Base-by-base conservation (phyloP, 2,329 filamentous ascomycete genomes). In the Pseudogymnoascus sp. region DNA sequence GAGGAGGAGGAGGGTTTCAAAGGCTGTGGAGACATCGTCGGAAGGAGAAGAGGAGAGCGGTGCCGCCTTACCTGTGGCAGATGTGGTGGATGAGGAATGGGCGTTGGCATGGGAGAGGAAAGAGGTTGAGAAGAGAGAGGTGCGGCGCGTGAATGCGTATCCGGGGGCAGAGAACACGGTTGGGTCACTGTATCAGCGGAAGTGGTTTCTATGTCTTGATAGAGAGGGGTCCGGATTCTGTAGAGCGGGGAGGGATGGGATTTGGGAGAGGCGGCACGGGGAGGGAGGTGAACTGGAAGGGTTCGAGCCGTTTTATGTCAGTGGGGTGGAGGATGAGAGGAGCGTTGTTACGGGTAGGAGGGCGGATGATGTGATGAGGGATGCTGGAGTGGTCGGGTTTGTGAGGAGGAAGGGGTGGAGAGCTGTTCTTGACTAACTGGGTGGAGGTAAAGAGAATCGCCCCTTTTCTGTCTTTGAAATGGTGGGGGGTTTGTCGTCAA, bases 131-230 rank as follows among this genome's bases (percentile, higher is more conserved):
- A 79, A 84, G 63, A 77, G 81, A 39, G 72, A 80, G 29, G 80
- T 87, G 24, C 80, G 83, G 6, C 70, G 70, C 1, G 83, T 79
- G 5, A 90, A 90, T 66, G 84, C 86, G 4, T 90, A 90, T 67
- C 74, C 81, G 0, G 86, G 87, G 4, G 84, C 87, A 0, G 76
- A 68, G 1, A 90, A 90, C 67, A 81, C 78, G 2, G 85, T 90
- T 40, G 83, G 81, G 5, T 88, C 85, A 37, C 75, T 89, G 3
- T 81, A 89, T 66, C 86, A 89, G 70, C 79, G 86, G 4, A 77
- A 78, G 41, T 90, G 86, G 87, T 88, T 83, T 63, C 67, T 89
- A 15, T 81, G 81, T 9, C 74, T 90, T 1, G 87, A 90, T 67
- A 77, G 83, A 10, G 70, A 68, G 26, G 80, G 77, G 4, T 84